phyloP scores from a whole-genome alignment of 257 asterid species.

The Ligustrum vulgare region DNA sequence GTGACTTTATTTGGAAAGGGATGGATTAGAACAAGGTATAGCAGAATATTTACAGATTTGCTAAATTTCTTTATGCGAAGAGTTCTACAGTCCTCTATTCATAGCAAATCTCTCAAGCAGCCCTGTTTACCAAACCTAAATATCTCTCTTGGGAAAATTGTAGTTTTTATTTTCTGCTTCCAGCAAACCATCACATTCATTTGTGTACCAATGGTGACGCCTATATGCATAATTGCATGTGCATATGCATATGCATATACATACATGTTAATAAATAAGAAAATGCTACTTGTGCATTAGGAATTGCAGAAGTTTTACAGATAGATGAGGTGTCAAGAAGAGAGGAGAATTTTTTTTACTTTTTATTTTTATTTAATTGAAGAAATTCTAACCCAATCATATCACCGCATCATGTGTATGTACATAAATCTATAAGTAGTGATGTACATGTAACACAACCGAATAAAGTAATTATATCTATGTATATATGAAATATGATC shows the following conservation, averaged over 20 bases:
- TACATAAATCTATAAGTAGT: no score
- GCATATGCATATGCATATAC: constrained; percentile 1
- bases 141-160: constrained; percentile 1
- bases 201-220: constrained; percentile 10
- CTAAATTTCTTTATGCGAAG: neutral
- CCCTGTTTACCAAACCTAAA: constrained; percentile 1
- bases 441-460: no score
- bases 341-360: no score
- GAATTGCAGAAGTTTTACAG: no score
- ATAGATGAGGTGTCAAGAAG: no score
- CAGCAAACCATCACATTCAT: neutral
- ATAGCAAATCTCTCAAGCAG: constrained; percentile 3
- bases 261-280: neutral
- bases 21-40: neutral
- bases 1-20: neutral
- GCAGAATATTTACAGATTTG: neutral
- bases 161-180: neutral
- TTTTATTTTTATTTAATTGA: no score
- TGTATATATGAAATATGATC: neutral
- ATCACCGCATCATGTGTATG: no score
- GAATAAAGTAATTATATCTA: neutral
- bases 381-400: no score
- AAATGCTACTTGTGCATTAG: no score
- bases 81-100: neutral
- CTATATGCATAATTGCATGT: neutral